These are phyloP conservation scores for Raffaelea albimanens DNA, from an alignment of 2,329 filamentous ascomycete species.

Conservation along the genomic window DNA sequence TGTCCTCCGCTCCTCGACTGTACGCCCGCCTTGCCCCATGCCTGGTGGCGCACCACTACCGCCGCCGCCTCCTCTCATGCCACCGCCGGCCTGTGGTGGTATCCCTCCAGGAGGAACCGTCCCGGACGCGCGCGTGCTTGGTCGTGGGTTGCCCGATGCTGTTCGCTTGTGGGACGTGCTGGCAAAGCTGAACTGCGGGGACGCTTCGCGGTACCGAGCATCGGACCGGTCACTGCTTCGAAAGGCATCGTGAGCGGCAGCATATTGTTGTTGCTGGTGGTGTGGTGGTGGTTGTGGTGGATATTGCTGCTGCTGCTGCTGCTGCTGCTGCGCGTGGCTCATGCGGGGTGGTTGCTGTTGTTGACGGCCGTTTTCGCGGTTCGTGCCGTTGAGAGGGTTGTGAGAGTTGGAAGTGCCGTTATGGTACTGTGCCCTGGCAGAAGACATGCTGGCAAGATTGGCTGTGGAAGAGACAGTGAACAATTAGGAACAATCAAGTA, in stretches of 20 bases:
- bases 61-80: background rate
- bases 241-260: conserved; percentile 11
- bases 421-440: conserved; percentile 13
- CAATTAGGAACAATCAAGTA: no score
- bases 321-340: no score
- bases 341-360: conserved; percentile 22
- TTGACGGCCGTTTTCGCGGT: background rate
- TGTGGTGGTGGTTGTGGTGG: no score
- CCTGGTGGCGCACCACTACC: background rate
- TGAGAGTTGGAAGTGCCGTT: conserved; percentile 26
- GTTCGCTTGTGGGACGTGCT: conserved; percentile 45
- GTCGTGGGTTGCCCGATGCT: conserved; percentile 46
- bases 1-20: conserved; percentile 43
- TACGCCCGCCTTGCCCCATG: no score
- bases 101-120: conserved; percentile 1
- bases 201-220: conserved; percentile 25
- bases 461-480: no score
- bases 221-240: conserved; percentile 15
- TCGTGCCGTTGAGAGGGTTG: conserved; percentile 1
- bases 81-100: background rate
- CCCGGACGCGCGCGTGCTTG: conserved; percentile 27
- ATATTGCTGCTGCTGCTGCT: no score
- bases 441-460: background rate
- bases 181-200: conserved; percentile 25
- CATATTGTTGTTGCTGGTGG: no score